Evolutionary conservation across 306 rosid genomes (phyloP), one percentile per base, ranked within the genome.

Genomic region (Astragalus glycyphyllos): DNA sequence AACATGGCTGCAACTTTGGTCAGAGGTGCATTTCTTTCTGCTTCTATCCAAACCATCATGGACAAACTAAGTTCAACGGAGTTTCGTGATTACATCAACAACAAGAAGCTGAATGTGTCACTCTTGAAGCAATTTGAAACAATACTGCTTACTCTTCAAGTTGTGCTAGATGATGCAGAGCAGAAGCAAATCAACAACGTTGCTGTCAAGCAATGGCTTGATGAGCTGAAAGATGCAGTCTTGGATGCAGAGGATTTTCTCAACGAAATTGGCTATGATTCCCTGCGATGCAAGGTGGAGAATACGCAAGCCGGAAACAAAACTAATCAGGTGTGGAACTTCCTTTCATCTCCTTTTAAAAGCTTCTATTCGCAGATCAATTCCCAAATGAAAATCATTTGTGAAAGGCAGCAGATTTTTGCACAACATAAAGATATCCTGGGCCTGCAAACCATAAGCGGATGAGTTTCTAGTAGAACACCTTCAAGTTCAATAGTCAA

Each of bases 241-340:
- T 68, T 20, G 7, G 74, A 10, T 8, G 54, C 80, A 0, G 62
- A 49, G 38, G 56, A 76, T 5, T 8, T 66, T 0, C 37, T 65
- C 0, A 35, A 64, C 6, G 16, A 42, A 32, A 57, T 77, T 4
- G 47, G 14, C 0, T 46, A 32, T 2, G 58, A 65, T 1, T 47
- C 49, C 1, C 34, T 38, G 13, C 8, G 66, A 38, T 60, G 14
- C 49, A 60, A 38, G 34, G 5, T 38, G 34, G 62, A 70, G 65
- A 15, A 5, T 3, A 6, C 1, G 1, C 34, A 61, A 15, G 23
- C 34, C 13, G n/a, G 11, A 49, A 71, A 68, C 45, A 4, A 4
- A 35, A 32, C 70, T 2, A 35, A 46, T 45, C 48, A 48, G 75
- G 84, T 84, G 38, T 74, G 85, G 83, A 84, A 70, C n/a, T 69